Conservation (phyloP, 2,329 filamentous ascomycete species). For the Arthroderma sp. region DNA sequence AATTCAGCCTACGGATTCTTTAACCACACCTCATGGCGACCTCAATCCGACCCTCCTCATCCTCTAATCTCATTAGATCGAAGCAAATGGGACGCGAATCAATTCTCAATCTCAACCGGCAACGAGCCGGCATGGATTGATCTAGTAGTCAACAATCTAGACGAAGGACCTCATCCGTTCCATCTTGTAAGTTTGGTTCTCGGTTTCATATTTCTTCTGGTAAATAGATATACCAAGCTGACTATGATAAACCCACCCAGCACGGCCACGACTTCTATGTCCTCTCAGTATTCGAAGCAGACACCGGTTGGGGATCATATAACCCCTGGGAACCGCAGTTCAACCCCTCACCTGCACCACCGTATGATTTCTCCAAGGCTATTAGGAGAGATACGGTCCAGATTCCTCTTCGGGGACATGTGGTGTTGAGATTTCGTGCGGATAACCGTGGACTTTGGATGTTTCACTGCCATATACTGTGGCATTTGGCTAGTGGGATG, state of each 20-base stretch:
- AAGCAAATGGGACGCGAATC: constrained; percentile 29
- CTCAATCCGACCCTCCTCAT: constrained; percentile 22
- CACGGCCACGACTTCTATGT: constrained; percentile 26
- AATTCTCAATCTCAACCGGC: constrained; percentile 25
- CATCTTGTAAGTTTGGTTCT: constrained; percentile 27
- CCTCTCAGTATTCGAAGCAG: constrained; percentile 16
- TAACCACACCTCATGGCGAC: constrained; percentile 35
- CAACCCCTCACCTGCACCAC: constrained; percentile 4
- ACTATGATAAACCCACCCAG: constrained; percentile 10
- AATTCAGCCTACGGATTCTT: constrained; percentile 36
- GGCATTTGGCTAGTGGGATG: constrained; percentile 39
- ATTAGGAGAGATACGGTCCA: constrained; percentile 11
- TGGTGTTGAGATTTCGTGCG: constrained; percentile 37
- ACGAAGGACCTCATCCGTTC: constrained; percentile 38
- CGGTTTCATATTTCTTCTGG: background rate
- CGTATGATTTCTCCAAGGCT: constrained; percentile 8
- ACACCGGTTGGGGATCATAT: constrained; percentile 26
- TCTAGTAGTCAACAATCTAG: constrained; percentile 38
- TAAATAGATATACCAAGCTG: background rate
- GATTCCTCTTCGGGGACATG: constrained; percentile 32
- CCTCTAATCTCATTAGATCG: constrained; percentile 25
- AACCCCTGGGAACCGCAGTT: constrained; percentile 18
- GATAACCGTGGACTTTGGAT: constrained; percentile 45
- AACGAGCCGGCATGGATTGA: constrained; percentile 30
- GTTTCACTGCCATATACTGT: constrained; percentile 49